Evolutionary conservation across 768 basidiomycete species (phyloP), one percentile per base, ranked within the genome.

Genomic region (Naganishia kalamii): DNA sequence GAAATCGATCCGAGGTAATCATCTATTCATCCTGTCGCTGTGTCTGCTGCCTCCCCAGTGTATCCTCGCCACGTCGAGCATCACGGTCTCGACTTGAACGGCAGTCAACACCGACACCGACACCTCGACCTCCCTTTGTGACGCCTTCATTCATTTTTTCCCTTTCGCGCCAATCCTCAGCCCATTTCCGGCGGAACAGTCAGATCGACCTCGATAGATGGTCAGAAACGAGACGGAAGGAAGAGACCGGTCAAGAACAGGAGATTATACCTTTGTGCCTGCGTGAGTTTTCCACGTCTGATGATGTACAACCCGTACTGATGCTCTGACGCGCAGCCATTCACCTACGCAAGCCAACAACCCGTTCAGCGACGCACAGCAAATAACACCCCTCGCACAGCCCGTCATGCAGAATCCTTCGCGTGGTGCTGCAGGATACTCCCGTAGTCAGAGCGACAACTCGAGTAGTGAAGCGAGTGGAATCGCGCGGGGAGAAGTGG

Each of bases 401-500:
- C 37, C 54, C 54, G n/a, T 21, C 10, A 57, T 57, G 54, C 21
- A 29, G 21, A 57, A 40, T 40, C 54, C 37, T 40, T 10, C n/a
- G 15, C 33, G 35, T 12, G 52, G 35, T 12, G 54, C 21, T 15
- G 32, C 35, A 35, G 54, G 33, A 19, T 57, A 23, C 35, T 57
- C 54, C 35, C 54, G 54, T 25, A 57, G 54, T 40, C 54, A 57
- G 37, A 57, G 54, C 23, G 54, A 57, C 37, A 35, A 57, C 37
- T 57, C 54, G 54, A 41, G 54, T 25, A 57, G 54, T 27, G 54
- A 57, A 40, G 54, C 54, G 1, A 57, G 54, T 41, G 54, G 54
- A 5, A 57, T 57, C 21, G 54, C 54, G 25, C 63, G 66, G 29
- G 66, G 66, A 32, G 50, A 59, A 21, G 43, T 68, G 15, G 66